Evolutionary conservation across 78 protist genomes (phyloP).

Genomic region (Polysphondylium violaceum): DNA sequence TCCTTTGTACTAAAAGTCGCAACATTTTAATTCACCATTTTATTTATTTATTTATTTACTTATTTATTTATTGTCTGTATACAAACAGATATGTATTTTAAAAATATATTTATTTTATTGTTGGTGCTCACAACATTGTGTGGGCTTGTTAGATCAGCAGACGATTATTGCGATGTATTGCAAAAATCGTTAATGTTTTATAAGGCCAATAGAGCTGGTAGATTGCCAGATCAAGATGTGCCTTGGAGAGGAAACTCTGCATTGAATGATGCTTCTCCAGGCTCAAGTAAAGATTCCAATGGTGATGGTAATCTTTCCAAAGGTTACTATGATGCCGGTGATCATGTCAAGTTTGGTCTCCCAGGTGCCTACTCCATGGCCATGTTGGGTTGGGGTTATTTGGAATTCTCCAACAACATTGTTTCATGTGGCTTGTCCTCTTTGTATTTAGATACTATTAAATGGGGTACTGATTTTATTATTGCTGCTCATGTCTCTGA

Average conservation of each 20-base stretch:
- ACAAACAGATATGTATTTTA: too few relatives aligned
- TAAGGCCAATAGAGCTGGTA: conserved; percentile 61
- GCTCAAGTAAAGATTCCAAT: conserved; percentile 18
- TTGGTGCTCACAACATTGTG: too few relatives aligned
- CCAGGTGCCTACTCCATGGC: conserved; percentile 54
- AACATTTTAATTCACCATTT: too few relatives aligned
- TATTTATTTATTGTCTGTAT: too few relatives aligned
- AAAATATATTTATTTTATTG: not conserved
- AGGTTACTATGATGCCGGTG: conserved; percentile 54
- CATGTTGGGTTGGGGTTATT: conserved; percentile 50
- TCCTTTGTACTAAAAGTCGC: too few relatives aligned
- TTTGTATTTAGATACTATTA: conserved; percentile 27
- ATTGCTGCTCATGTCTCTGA: conserved; percentile 50
- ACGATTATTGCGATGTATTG: conserved; percentile 20
- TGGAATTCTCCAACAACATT: conserved; percentile 7
- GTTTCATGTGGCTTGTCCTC: not conserved
- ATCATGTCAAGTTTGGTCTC: conserved; percentile 13
- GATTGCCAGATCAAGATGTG: conserved; percentile 50
- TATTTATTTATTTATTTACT: too few relatives aligned
- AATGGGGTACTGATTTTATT: conserved; percentile 58
- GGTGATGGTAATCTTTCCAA: conserved; percentile 73
- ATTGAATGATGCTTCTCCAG: conserved; percentile 30
- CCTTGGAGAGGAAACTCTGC: conserved; percentile 53
- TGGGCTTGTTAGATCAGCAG: not conserved
- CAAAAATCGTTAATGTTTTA: conserved; percentile 32